Percentiles rank a stretch among this genome's conserved stretches.
Conservation (phyloP, 345 rosid genomes). For the Noccaea bulbosa region DNA sequence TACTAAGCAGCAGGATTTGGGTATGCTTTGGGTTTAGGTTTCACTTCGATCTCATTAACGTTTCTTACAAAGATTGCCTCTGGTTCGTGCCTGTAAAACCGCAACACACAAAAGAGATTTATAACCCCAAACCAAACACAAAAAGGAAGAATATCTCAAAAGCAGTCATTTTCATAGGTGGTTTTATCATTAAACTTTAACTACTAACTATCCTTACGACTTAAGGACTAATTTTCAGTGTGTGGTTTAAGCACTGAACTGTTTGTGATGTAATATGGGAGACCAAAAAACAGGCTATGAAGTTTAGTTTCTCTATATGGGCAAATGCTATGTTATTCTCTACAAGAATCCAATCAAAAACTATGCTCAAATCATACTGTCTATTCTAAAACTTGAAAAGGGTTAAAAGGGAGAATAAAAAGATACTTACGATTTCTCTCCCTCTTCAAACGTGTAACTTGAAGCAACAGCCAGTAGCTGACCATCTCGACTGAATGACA, state of each 20-base stretch:
- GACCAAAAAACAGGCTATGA: constrained; percentile 6
- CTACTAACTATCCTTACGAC: neutral
- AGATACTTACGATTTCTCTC: constrained; percentile 77
- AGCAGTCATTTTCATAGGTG: neutral
- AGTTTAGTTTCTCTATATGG: neutral
- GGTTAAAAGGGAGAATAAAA: neutral
- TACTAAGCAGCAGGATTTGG: constrained; percentile 72
- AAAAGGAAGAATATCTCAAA: neutral
- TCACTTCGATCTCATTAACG: constrained; percentile 89
- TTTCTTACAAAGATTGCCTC: constrained; percentile 87
- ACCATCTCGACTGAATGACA: constrained; percentile 97
- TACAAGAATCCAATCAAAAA: constrained; percentile 14
- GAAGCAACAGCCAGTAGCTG: constrained; percentile 95
- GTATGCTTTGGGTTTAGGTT: constrained; percentile 89
- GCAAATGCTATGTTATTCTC: constrained; percentile 18
- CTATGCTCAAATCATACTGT: neutral
- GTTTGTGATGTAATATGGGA: neutral
- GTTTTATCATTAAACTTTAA: neutral
- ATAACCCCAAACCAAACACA: constrained; percentile 4
- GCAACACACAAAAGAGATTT: constrained; percentile 15
- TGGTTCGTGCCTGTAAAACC: constrained; percentile 80
- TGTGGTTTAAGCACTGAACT: neutral
- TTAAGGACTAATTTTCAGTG: neutral
- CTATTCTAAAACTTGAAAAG: constrained; percentile 5
- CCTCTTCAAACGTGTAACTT: constrained; percentile 97